Base-by-base conservation (phyloP, 2,329 filamentous ascomycete genomes). In the Ceratocystis albifundus region DNA sequence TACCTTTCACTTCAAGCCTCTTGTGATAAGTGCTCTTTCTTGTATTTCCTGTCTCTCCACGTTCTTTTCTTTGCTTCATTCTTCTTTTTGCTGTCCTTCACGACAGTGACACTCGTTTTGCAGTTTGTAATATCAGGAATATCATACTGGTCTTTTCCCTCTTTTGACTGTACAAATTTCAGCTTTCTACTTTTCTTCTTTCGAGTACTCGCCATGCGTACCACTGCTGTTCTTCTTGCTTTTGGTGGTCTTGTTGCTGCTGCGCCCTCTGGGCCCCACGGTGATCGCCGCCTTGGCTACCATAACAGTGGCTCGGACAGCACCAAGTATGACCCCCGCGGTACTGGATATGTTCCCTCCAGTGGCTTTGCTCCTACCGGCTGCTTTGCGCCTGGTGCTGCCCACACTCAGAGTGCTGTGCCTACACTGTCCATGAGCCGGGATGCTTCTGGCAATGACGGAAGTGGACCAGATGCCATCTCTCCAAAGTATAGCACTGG, bases 171-270 rank as follows among this genome's bases (percentile, higher is more conserved):
- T 55, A 25, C 12, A 8, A 4, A 30, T 17, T 50, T 32, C 22
- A 6, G 17, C 20, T 30, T 20, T 15, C 17, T 59, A 15, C n/a
- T 41, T 22, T 59, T 5, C 10, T 53, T 10, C 30, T 28, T 12
- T 20, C n/a, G 6, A 50, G 6, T 32, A 48, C 61, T 10, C 55
- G 64, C 12, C 30, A 67, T 67, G 66, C 66, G 66, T 48, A 25
- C 50, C 25, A 44, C 66, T 44, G 25, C 63, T 30, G 17, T 48
- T 53, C 5, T 65, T 8, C 32, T 65, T 20, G 48, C 59, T 30
- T 55, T 68, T 44, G 25, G 46, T n/a, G 57, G 30, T 22, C 48
- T 68, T 28, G 48, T 63, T 7, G 59, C 48, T n/a, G 48, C 64
- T 7, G 61, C 63, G 5, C 63, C 62, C 10, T 41, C 57, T 15